Evolutionary conservation across 1,139 yeast species (phyloP).

Genomic region (Hyphopichia pseudoburtonii): DNA sequence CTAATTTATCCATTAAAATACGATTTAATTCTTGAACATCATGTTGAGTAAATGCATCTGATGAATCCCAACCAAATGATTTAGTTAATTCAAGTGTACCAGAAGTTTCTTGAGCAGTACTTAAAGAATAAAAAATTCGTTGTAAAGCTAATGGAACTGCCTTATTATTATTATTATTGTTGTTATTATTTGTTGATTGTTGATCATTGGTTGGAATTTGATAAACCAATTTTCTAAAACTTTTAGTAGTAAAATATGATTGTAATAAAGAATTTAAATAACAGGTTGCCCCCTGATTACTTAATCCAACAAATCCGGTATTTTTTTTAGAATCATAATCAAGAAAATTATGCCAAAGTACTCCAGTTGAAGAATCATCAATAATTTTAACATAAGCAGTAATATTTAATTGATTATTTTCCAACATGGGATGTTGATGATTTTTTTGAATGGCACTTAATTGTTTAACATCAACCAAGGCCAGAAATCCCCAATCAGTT

Average conservation of each 20-base stretch:
- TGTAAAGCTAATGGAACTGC: conserved; percentile 85
- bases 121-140: conserved; percentile 76
- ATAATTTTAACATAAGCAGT: conserved; percentile 76
- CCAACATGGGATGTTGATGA: conserved; percentile 39
- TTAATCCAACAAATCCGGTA: conserved; percentile 91
- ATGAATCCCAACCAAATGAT: conserved; percentile 96
- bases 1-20: conserved; percentile 91
- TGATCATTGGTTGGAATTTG: conserved; percentile 85
- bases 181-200: conserved; percentile 20
- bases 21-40: conserved; percentile 97
- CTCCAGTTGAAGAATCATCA: conserved; percentile 87
- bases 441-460: conserved; percentile 28
- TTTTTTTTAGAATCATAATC: conserved; percentile 85
- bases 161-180: conserved; percentile 37
- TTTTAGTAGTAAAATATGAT: conserved; percentile 82
- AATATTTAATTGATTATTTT: conserved; percentile 61
- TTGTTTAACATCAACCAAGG: conserved; percentile 61
- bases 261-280: conserved; percentile 89
- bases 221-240: conserved; percentile 82
- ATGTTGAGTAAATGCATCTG: conserved; percentile 95
- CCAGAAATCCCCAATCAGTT: conserved; percentile 95
- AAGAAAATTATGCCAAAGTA: conserved; percentile 83
- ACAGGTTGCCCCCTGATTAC: conserved; percentile 97
- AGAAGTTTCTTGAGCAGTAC: conserved; percentile 70
- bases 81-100: conserved; percentile 85